phyloP scores from a whole-genome alignment of 192 early-diverging fungal genomes.

The Glomus cerebriforme region DNA sequence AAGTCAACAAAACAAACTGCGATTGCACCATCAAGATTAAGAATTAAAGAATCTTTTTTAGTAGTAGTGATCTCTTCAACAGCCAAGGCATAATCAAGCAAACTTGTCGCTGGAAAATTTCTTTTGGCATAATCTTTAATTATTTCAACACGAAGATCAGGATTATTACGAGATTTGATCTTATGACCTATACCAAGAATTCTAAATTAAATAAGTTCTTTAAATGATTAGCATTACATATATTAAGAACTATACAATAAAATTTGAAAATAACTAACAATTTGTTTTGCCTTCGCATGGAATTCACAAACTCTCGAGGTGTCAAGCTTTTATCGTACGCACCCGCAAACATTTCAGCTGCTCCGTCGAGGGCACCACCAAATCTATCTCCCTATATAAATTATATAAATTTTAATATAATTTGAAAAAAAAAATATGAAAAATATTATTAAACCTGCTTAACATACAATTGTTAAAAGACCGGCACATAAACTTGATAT shows the following conservation, averaged over 20 bases:
- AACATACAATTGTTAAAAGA: slow-evolving; percentile 80
- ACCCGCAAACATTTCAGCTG: slow-evolving; percentile 85
- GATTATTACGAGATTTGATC: slow-evolving; percentile 99
- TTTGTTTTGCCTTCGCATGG: slow-evolving; percentile 95
- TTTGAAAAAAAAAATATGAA: not conserved
- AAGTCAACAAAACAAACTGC: slow-evolving; percentile 96
- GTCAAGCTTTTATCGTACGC: slow-evolving; percentile 94
- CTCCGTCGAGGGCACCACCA: slow-evolving; percentile 96
- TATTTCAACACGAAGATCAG: slow-evolving; percentile 93
- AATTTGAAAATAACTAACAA: slow-evolving; percentile 41
- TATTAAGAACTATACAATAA: not conserved
- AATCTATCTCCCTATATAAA: slow-evolving; percentile 80
- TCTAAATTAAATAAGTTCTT: not conserved
- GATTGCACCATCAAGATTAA: slow-evolving; percentile 94
- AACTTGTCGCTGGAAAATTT: slow-evolving; percentile 83
- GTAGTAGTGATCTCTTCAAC: slow-evolving; percentile 94
- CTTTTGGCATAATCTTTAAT: slow-evolving; percentile 91
- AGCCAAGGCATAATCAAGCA: slow-evolving; percentile 91
- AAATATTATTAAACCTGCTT: not conserved
- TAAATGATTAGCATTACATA: not conserved
- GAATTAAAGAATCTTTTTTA: slow-evolving; percentile 98
- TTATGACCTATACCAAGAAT: slow-evolving; percentile 99
- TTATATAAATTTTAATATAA: not conserved
- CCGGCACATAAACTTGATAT: slow-evolving; percentile 94
- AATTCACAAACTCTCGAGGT: slow-evolving; percentile 92